phyloP scores from a whole-genome alignment of 345 rosid species.

The Lenwebbia sp. region DNA sequence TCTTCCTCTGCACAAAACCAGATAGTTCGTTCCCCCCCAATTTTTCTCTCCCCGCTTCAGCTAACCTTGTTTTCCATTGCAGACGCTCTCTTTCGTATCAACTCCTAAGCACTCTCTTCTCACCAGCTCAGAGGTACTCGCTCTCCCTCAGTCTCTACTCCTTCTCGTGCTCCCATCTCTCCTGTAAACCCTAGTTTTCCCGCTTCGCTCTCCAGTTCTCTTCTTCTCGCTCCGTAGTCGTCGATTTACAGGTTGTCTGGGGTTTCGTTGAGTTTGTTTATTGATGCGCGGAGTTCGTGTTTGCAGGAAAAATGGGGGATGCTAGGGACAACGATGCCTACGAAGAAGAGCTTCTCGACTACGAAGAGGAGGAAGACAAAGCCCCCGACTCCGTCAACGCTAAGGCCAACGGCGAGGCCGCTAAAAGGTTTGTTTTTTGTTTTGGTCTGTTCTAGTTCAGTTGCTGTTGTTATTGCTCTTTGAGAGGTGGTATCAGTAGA shows the following conservation, averaged over 20 bases:
- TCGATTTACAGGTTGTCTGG: background rate
- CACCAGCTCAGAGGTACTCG: background rate
- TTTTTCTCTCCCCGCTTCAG: background rate
- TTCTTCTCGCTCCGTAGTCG: background rate
- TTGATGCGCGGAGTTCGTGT: background rate
- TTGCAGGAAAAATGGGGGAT: constrained; percentile 51
- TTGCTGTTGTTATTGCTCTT: background rate
- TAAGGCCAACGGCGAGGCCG: constrained; percentile 82
- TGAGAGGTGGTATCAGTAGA: background rate
- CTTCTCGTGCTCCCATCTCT: background rate
- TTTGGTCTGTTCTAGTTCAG: background rate
- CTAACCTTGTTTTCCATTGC: background rate
- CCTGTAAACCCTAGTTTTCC: background rate
- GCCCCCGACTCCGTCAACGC: constrained; percentile 53
- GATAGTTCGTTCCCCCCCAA: background rate
- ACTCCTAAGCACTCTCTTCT: background rate
- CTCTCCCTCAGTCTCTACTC: background rate
- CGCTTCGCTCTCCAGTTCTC: background rate
- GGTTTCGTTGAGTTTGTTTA: background rate
- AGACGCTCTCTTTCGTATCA: background rate
- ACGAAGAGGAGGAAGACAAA: constrained; percentile 94
- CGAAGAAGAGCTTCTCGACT: constrained; percentile 98
- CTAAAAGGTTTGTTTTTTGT: constrained; percentile 18
- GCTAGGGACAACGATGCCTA: constrained; percentile 89
- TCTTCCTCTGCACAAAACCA: background rate